Conservation (phyloP, 73 alveolate species). For the Tetrahymena borealis region DNA sequence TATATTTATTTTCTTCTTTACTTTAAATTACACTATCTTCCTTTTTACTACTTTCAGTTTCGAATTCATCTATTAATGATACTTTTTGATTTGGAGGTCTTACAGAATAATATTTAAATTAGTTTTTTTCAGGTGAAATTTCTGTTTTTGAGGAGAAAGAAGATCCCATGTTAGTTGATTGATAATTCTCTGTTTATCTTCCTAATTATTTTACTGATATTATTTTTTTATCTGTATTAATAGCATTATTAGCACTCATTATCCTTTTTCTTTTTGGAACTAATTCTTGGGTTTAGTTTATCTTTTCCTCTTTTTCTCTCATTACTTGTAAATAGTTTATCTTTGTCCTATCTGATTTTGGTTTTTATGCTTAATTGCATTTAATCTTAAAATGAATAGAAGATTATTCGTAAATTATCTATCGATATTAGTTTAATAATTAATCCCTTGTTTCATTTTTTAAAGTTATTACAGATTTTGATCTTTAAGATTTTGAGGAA, state of each 20-base stretch:
- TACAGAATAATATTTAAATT: not conserved
- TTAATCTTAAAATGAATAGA: not conserved
- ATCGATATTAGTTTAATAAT: not conserved
- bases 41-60: not conserved
- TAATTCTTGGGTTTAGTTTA: not conserved
- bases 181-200: too few species aligned
- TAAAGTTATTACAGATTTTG: not conserved
- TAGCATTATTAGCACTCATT: not conserved
- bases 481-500: not conserved
- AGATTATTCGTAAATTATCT: not conserved
- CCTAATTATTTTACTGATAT: too few species aligned
- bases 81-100: not conserved
- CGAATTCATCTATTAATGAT: not conserved
- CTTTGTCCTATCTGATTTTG: not conserved
- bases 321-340: not conserved
- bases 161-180: too few species aligned
- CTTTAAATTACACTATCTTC: not conserved
- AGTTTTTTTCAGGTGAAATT: not conserved
- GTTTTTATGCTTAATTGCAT: not conserved
- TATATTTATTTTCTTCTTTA: not conserved
- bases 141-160: not conserved
- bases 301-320: not conserved
- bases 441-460: not conserved
- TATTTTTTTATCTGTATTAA: too few species aligned
- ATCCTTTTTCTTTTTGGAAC: not conserved